Conservation (phyloP, 2,329 filamentous ascomycete genomes). For the Diaporthe eres region DNA sequence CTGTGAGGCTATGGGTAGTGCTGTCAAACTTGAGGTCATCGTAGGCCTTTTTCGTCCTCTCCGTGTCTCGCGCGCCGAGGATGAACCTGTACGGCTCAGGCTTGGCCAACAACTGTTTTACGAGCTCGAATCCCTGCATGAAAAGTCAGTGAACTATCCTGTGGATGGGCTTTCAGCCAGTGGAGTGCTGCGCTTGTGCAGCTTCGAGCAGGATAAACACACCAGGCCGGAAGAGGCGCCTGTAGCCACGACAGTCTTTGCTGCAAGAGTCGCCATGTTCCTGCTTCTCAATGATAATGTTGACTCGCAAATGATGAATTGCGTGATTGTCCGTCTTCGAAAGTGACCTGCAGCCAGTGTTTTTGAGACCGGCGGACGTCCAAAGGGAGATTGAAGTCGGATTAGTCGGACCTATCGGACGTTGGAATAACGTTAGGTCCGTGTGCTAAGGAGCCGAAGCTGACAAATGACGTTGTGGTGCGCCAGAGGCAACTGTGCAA, state of each 20-base stretch:
- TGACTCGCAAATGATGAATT: neutral
- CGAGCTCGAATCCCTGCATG: constrained; percentile 64
- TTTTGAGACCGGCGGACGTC: neutral
- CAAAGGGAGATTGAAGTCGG: neutral
- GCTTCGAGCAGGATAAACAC: constrained; percentile 42
- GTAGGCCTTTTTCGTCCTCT: constrained; percentile 57
- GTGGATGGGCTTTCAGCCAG: neutral
- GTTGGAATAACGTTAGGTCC: constrained; percentile 24
- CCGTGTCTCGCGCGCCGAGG: constrained; percentile 63
- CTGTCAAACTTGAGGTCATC: constrained; percentile 58
- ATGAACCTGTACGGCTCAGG: constrained; percentile 63
- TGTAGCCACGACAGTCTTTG: constrained; percentile 66
- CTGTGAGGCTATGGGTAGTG: constrained; percentile 55
- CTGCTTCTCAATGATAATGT: too few species aligned
- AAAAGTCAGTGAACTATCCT: neutral
- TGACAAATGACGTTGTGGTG: constrained; percentile 11
- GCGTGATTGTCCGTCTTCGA: neutral
- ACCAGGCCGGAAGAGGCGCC: constrained; percentile 65
- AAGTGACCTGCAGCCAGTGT: neutral
- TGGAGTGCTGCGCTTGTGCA: neutral
- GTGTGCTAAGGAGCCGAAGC: neutral
- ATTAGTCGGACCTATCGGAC: constrained; percentile 1
- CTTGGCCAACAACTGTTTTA: constrained; percentile 64
- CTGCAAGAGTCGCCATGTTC: constrained; percentile 45
- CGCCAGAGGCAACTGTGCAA: too few species aligned